Evolutionary conservation across 768 basidiomycete genomes (phyloP).

Genomic region (Lactarius sp.): DNA sequence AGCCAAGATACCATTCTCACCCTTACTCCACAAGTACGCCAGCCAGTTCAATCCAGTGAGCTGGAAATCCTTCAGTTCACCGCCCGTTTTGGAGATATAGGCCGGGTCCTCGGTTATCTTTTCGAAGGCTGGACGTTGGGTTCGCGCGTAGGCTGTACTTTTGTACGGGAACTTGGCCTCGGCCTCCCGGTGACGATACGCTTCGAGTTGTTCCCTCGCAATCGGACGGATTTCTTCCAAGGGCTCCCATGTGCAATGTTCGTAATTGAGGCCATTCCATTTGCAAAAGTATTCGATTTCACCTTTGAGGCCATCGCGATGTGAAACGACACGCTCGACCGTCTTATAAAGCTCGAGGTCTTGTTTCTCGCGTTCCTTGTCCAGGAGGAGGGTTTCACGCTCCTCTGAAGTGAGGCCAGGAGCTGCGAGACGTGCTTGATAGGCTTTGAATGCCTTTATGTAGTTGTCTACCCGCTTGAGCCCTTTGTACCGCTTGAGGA

Average conservation of each 20-base stretch:
- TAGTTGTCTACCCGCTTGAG: conserved; percentile 98
- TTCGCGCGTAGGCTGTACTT: conserved; percentile 60
- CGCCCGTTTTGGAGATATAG: conserved; percentile 74
- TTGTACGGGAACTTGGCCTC: conserved; percentile 83
- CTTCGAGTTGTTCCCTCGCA: conserved; percentile 73
- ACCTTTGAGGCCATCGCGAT: conserved; percentile 56
- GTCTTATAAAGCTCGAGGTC: conserved; percentile 87
- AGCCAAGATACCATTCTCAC: conserved; percentile 94
- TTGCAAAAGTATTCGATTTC: conserved; percentile 92
- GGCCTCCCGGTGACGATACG: conserved; percentile 69
- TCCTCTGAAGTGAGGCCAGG: conserved; percentile 81
- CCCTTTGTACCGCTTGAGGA: conserved; percentile 91
- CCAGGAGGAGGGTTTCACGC: conserved; percentile 79
- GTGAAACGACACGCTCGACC: conserved; percentile 84
- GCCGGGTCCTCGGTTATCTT: conserved; percentile 86
- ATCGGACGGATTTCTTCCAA: conserved; percentile 74
- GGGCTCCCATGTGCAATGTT: conserved; percentile 94
- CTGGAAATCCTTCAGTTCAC: conserved; percentile 95
- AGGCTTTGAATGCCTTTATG: conserved; percentile 83
- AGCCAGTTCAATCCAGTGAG: conserved; percentile 98
- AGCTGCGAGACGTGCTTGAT: conserved; percentile 58
- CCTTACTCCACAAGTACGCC: conserved; percentile 92
- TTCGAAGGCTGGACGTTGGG: conserved; percentile 70
- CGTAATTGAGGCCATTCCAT: conserved; percentile 91
- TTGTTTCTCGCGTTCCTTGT: conserved; percentile 87